phyloP scores from a whole-genome alignment of 257 asterid genomes.

The Solanum microdontum region DNA sequence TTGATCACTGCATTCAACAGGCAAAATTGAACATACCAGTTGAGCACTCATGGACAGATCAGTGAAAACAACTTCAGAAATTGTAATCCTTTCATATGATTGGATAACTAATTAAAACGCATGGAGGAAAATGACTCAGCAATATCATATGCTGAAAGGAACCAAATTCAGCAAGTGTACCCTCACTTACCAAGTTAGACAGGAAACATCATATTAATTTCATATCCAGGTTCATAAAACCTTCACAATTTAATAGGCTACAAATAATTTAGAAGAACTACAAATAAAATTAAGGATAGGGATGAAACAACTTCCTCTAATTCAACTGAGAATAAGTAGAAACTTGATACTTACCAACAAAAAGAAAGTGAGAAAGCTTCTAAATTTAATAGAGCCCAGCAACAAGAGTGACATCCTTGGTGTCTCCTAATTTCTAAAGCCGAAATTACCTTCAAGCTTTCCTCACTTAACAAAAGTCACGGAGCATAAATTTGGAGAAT shows the following conservation, averaged over 20 bases:
- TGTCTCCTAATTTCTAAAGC: neutral
- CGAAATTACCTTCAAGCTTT: neutral
- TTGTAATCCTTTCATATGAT: neutral
- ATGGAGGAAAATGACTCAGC: neutral
- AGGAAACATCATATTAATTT: neutral
- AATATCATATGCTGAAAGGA: neutral
- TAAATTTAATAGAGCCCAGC: neutral
- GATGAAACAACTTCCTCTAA: neutral
- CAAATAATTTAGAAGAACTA: neutral
- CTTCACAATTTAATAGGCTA: neutral
- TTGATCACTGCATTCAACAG: constrained; percentile 36
- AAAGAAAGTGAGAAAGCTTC: neutral
- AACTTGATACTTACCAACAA: neutral
- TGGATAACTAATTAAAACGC: neutral
- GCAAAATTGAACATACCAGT: neutral
- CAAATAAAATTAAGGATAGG: neutral
- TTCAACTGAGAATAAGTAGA: neutral
- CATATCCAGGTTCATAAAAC: neutral
- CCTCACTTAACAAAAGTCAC: neutral
- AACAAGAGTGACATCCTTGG: neutral
- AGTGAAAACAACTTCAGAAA: neutral
- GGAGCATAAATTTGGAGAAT: neutral
- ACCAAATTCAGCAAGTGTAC: neutral
- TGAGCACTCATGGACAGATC: neutral
- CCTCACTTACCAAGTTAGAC: neutral